Evolutionary conservation across 116 monocot species (phyloP), one percentile per base, ranked within the genome.

Genomic region (Cymodocea nodosa): DNA sequence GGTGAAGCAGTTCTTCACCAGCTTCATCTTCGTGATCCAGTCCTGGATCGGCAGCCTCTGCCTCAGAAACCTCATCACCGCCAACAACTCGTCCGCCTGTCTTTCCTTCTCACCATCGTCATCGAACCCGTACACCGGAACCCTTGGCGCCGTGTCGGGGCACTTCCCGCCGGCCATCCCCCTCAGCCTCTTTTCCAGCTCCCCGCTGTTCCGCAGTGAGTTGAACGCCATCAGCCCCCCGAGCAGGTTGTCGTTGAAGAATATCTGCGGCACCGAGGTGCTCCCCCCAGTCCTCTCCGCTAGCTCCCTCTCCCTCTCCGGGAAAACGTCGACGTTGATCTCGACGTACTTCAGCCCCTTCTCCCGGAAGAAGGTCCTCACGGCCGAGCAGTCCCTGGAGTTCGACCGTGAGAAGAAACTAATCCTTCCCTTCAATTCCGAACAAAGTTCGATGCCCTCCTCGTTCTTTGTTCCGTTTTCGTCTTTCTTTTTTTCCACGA

Each of bases 341-440:
- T 97, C 97, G 18, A 86, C 88, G 71, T 75, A 91, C 10, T 80
- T 77, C 24, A 97, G 69, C 0, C 58, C 61, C 23, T 52, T 75
- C 52, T 85, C 72, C 7, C 91, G 67, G 61, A 97, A 71, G 78
- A 91, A 97, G 2, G 80, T 54, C 15, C 97, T 70, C 19, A 97
- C 85, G 1, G 91, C 91, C 12, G 76, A 63, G 76, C 86, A 97
- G 53, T 97, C 97, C 2, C 97, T 79, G 80, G 86, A 91, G 55
- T 74, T 74, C n/a, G 97, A 97, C 7, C 85, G 72, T 9, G 97
- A 88, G 88, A 97, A 97, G 88, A 97, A 97, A 76, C 76, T 82
- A 73, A 97, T 76, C 50, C 80, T 81, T 9, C 91, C 88, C 40
- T 40, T 40, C 10, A 40, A 10, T 63, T 77, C 76, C 61, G 87